phyloP scores from a whole-genome alignment of 2,329 filamentous ascomycete species.

The Achaetomium macrosporum region DNA sequence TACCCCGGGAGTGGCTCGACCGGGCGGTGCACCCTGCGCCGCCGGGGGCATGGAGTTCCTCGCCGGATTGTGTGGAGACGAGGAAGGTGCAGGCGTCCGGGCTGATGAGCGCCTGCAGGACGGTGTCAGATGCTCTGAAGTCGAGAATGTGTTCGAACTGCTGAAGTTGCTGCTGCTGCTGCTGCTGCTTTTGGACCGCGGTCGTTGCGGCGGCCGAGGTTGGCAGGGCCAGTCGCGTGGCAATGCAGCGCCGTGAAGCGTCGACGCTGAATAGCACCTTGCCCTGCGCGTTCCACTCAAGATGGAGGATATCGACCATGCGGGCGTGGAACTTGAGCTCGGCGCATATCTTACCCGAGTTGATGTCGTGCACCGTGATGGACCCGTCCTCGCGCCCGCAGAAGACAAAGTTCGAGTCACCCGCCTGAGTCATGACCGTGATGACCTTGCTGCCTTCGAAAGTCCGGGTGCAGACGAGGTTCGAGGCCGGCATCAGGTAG shows the following conservation, averaged over 20 bases:
- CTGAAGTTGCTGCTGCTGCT: neutral
- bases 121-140: slow-evolving; percentile 13
- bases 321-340: slow-evolving; percentile 16
- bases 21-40: neutral
- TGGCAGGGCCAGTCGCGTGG: slow-evolving; percentile 8
- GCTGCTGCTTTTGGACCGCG: slow-evolving; percentile 13
- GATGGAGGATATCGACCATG: slow-evolving; percentile 18
- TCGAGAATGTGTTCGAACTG: slow-evolving; percentile 13
- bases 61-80: slow-evolving; percentile 9
- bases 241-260: slow-evolving; percentile 12
- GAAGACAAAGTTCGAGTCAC: slow-evolving; percentile 14
- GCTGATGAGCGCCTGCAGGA: slow-evolving; percentile 14
- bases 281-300: slow-evolving; percentile 16
- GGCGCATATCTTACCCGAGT: slow-evolving; percentile 10
- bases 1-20: neutral
- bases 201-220: neutral
- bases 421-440: slow-evolving; percentile 15
- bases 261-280: slow-evolving; percentile 18
- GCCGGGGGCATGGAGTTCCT: slow-evolving; percentile 8
- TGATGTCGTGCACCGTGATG: slow-evolving; percentile 17
- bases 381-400: slow-evolving; percentile 19
- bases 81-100: slow-evolving; percentile 12
- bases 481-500: slow-evolving; percentile 13
- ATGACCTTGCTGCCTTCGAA: slow-evolving; percentile 18
- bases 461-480: slow-evolving; percentile 14